Evolutionary conservation across 2,329 filamentous ascomycete species (phyloP).

Genomic region (Aciculosporium take): DNA sequence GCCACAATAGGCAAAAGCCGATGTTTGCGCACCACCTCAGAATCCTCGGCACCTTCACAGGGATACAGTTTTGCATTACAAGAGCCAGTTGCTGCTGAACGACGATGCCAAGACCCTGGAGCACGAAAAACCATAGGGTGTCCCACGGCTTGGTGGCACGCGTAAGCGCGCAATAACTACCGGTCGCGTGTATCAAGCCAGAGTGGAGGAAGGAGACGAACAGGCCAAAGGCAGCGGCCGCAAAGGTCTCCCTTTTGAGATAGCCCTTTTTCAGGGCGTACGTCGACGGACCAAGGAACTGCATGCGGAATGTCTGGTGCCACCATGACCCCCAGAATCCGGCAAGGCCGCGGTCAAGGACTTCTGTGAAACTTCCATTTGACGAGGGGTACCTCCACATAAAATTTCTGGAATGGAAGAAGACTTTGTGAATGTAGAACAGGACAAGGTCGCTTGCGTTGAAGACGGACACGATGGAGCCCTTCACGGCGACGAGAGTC

Average conservation of each 20-base stretch:
- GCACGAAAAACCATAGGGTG: slow-evolving; percentile 55
- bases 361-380: slow-evolving; percentile 37
- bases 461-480: slow-evolving; percentile 47
- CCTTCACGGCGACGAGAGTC: slow-evolving; percentile 40
- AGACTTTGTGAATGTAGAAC: slow-evolving; percentile 30
- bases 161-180: slow-evolving; percentile 52
- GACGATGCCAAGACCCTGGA: slow-evolving; percentile 52
- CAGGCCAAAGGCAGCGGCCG: slow-evolving; percentile 15
- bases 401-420: slow-evolving; percentile 37
- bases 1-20: slow-evolving; percentile 48
- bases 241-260: slow-evolving; percentile 19
- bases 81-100: slow-evolving; percentile 35
- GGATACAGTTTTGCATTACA: slow-evolving; percentile 18
- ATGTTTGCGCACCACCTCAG: slow-evolving; percentile 44
- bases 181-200: slow-evolving; percentile 55
- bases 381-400: slow-evolving; percentile 40
- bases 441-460: slow-evolving; percentile 44
- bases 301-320: slow-evolving; percentile 78
- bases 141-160: slow-evolving; percentile 31
- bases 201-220: slow-evolving; percentile 44
- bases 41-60: slow-evolving; percentile 27
- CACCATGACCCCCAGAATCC: slow-evolving; percentile 80
- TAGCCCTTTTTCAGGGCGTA: slow-evolving; percentile 29
- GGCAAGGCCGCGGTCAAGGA: slow-evolving; percentile 56
- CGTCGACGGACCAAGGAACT: slow-evolving; percentile 46